Conservation (phyloP, 2,329 filamentous ascomycete species). For the Botrytis medusae region DNA sequence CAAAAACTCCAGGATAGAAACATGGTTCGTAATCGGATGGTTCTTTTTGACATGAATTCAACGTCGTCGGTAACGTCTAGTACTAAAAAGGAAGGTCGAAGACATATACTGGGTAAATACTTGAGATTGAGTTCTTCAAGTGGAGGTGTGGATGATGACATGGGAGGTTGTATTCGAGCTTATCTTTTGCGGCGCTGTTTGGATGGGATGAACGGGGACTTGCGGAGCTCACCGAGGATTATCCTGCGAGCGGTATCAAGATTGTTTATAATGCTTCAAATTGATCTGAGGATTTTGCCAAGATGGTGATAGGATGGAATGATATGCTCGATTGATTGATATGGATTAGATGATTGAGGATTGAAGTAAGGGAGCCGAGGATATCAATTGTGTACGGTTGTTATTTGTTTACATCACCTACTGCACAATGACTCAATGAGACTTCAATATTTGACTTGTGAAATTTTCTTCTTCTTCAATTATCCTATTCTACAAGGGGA, state of each 20-base stretch:
- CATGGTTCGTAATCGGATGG: neutral
- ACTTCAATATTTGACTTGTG: neutral
- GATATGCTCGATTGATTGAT: neutral
- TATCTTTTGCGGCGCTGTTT: conserved; percentile 1
- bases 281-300: neutral
- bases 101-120: neutral
- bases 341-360: neutral
- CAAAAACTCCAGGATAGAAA: neutral
- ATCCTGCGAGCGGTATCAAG: neutral
- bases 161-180: neutral
- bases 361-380: neutral
- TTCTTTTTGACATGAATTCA: neutral
- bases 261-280: neutral
- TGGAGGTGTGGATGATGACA: neutral
- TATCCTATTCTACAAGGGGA: neutral
- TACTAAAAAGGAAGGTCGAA: neutral
- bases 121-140: neutral
- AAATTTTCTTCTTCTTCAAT: neutral
- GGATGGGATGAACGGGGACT: neutral
- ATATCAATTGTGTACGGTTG: neutral
- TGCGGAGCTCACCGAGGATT: neutral
- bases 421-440: neutral
- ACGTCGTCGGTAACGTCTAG: neutral
- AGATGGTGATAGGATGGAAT: neutral
- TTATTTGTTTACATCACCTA: neutral